Evolutionary conservation across 768 basidiomycete species (phyloP).

Genomic region (Pholiota microspora): DNA sequence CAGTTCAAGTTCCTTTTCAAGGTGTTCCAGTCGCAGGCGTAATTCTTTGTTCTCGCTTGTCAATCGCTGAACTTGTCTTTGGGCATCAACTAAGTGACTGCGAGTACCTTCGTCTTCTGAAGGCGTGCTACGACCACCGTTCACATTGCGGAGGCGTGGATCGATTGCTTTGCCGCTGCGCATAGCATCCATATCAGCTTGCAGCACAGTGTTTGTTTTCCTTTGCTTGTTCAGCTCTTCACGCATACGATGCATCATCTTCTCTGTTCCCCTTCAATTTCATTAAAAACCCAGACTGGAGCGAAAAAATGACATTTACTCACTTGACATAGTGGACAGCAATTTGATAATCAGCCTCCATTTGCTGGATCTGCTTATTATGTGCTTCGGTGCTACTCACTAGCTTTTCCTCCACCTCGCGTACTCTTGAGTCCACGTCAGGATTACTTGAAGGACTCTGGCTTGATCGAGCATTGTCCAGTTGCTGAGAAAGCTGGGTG

Average conservation of each 20-base stretch:
- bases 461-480: constrained; percentile 62
- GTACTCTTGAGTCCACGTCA: constrained; percentile 38
- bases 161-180: constrained; percentile 60
- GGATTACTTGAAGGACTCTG: constrained; percentile 45
- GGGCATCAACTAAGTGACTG: constrained; percentile 71
- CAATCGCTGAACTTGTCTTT: constrained; percentile 72
- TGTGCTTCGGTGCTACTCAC: constrained; percentile 78
- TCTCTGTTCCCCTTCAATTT: constrained; percentile 94
- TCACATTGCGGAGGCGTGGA: constrained; percentile 44
- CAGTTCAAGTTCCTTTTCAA: constrained; percentile 74
- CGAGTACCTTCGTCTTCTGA: constrained; percentile 77
- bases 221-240: constrained; percentile 95
- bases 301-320: constrained; percentile 28
- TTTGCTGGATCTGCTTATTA: constrained; percentile 77
- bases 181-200: constrained; percentile 75
- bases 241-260: constrained; percentile 95
- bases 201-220: constrained; percentile 71
- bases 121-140: constrained; percentile 82
- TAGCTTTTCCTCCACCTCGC: constrained; percentile 74
- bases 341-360: constrained; percentile 94
- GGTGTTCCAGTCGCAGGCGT: constrained; percentile 63
- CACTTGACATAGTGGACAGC: constrained; percentile 98
- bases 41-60: constrained; percentile 76
- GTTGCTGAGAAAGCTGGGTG: constrained; percentile 57
- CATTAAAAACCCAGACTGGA: constrained; percentile 14